Conservation (phyloP, 345 rosid genomes). For the Salix brachista region DNA sequence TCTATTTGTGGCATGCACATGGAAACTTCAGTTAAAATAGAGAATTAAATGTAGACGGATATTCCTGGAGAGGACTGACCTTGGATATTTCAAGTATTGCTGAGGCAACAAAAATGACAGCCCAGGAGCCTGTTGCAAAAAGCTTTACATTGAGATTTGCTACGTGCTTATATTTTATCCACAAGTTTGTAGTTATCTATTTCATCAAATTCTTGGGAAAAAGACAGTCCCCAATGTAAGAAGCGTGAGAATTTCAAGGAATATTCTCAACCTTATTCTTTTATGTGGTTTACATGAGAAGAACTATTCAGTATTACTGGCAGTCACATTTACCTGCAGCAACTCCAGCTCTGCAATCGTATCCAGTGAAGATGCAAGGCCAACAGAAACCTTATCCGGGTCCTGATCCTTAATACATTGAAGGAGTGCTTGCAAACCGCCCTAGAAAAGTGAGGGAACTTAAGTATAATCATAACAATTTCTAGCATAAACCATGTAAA, state of each 20-base stretch:
- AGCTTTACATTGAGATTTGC: constrained; percentile 8
- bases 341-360: constrained; percentile 81
- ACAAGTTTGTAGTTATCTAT: not conserved
- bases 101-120: constrained; percentile 84
- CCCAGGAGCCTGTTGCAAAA: constrained; percentile 80
- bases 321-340: constrained; percentile 56
- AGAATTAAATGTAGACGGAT: not conserved
- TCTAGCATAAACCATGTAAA: constrained; percentile 14
- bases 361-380: constrained; percentile 77
- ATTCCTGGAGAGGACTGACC: constrained; percentile 39
- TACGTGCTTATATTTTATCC: constrained; percentile 3
- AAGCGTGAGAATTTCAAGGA: not conserved
- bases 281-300: not conserved
- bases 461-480: constrained; percentile 9
- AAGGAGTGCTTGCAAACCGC: constrained; percentile 75
- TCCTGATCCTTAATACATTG: constrained; percentile 73
- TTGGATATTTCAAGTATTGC: constrained; percentile 81
- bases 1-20: not conserved
- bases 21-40: not conserved
- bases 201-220: not conserved
- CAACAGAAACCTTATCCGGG: constrained; percentile 84
- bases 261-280: not conserved
- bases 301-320: not conserved
- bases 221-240: not conserved
- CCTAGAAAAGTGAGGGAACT: constrained; percentile 42